Evolutionary conservation across 176 grass and related monocot species (phyloP), one percentile per base, ranked within the genome.

Genomic region (Zea mays): DNA sequence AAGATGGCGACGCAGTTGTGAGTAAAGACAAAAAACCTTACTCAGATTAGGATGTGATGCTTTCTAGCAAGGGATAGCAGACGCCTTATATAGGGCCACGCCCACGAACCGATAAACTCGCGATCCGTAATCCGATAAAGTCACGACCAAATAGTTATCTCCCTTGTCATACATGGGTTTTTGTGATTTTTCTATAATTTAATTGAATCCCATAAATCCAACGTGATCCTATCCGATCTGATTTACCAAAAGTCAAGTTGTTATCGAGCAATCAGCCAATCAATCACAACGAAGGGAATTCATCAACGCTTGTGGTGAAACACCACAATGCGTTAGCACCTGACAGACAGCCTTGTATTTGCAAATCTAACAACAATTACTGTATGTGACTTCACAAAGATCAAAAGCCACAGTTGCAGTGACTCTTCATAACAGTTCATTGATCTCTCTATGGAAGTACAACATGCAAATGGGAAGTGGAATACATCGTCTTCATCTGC

Each of bases 371-470:
- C 10, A 37, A 60, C 50, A 41, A 20, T 54, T 58, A 59, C 61
- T 58, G 19, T 62, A 48, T 49, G 41, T 65, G 9, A 21, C 27
- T 61, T 15, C 41, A 38, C 59, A 34, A 57, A 20, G 27, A 0
- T 6, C 13, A 59, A 13, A 57, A 54, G 27, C 11, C 5, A 75
- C 2, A 20, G 14, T 7, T 46, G 46, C 46, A 72, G 9, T 15
- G 21, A 73, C 5, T 51, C 70, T 69, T 81, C 8, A 56, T 33
- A 35, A 35, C 41, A 71, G n/a, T 78, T 76, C 14, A 20, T 65
- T 41, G 44, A 35, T 55, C 46, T 77, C 49, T 87, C 73, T 59
- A 42, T 63, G 66, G 5, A 8, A 72, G 41, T 81, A 84, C 76
- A 76, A 19, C 48, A 81, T 46, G 48, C 21, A 40, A 84, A 81